phyloP scores from a whole-genome alignment of 306 rosid species.

The Hylodesmum podocarpum region DNA sequence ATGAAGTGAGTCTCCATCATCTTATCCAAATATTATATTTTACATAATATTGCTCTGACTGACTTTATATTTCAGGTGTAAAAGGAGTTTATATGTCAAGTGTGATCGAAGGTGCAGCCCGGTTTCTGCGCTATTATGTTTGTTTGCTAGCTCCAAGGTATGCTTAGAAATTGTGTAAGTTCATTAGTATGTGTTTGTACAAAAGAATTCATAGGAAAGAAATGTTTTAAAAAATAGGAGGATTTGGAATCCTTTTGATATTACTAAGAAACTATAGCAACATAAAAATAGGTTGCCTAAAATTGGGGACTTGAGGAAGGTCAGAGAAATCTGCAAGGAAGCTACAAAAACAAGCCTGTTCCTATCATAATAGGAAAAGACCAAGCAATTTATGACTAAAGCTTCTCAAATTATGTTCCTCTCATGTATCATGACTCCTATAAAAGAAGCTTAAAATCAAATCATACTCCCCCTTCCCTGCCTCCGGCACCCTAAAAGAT shows the following conservation, averaged over 20 bases:
- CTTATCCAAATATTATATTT: not conserved
- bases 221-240: not conserved
- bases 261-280: not conserved
- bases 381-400: not conserved
- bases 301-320: not conserved
- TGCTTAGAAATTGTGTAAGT: conserved; percentile 14
- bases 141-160: conserved; percentile 63
- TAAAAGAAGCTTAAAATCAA: no score
- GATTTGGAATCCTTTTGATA: not conserved
- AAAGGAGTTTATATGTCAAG: conserved; percentile 78
- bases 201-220: not conserved
- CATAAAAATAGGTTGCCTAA: not conserved
- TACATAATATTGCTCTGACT: conserved; percentile 1
- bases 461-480: no score
- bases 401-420: no score
- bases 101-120: conserved; percentile 78
- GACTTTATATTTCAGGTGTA: conserved; percentile 49
- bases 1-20: not conserved
- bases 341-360: not conserved
- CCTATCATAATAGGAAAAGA: not conserved
- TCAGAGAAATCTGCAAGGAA: not conserved
- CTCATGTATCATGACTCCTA: no score
- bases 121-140: conserved; percentile 52
- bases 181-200: not conserved
- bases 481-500: no score